These are phyloP conservation scores for Talaromyces thailandensis DNA, from an alignment of 495 filamentous ascomycete genomes.

Conservation along the genomic window DNA sequence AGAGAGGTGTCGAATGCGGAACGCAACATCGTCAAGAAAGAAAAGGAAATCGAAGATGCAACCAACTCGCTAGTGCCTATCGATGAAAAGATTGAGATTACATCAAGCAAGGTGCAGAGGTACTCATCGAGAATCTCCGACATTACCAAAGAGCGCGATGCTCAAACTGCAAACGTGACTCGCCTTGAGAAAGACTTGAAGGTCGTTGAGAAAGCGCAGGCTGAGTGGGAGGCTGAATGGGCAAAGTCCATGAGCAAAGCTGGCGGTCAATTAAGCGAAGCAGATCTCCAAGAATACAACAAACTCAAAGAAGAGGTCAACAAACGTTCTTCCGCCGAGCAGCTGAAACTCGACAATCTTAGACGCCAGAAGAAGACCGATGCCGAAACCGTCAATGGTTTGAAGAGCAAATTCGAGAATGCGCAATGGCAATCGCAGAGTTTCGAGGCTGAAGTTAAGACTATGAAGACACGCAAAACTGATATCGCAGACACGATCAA, in stretches of 20 bases:
- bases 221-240: conserved; percentile 83
- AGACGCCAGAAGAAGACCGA: conserved; percentile 81
- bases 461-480: conserved; percentile 57
- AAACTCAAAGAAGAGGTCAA: conserved; percentile 78
- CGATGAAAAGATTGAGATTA: conserved; percentile 86
- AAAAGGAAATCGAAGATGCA: conserved; percentile 80
- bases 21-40: conserved; percentile 70
- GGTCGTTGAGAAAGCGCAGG: conserved; percentile 82
- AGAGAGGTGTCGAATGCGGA: conserved; percentile 76
- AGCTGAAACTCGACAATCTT: conserved; percentile 75
- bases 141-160: conserved; percentile 66
- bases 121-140: conserved; percentile 57
- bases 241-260: conserved; percentile 72
- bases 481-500: conserved; percentile 51
- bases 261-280: conserved; percentile 75
- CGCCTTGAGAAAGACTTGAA: conserved; percentile 70
- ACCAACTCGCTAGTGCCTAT: conserved; percentile 81
- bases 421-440: conserved; percentile 64
- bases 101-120: conserved; percentile 56
- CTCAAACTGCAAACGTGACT: conserved; percentile 53
- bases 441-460: conserved; percentile 60
- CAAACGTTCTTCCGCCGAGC: conserved; percentile 71
- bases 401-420: conserved; percentile 77
- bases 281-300: conserved; percentile 85
- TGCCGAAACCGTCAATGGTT: conserved; percentile 73